Base-by-base conservation (phyloP, 2,329 filamentous ascomycete genomes). In the Apiospora phragmitis region DNA sequence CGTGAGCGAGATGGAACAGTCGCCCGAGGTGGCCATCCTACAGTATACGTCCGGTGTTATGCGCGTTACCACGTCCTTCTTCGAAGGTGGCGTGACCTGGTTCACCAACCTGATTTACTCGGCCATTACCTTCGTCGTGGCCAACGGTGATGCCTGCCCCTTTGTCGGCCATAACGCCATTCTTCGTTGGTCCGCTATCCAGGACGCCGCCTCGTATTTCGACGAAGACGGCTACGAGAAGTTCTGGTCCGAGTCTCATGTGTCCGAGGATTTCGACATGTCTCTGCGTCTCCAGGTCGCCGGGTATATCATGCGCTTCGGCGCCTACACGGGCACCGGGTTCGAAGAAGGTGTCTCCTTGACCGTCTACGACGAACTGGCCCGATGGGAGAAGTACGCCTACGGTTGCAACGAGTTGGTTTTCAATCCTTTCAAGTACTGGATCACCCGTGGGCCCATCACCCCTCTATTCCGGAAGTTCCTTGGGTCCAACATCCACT, bases 331-430 rank as follows among this genome's bases (percentile, higher is more conserved):
- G 8, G 90, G 90, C 47, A 89, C 92, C n/a, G 92, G 90, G 67
- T 94, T 94, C 85, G 92, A 94, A 79, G 93, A 95, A 79, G 93
- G 93, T 74, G 93, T 95, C 69, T 95, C 93, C 1, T 84, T 95
- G 70, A 95, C 93, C 0, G 92, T 95, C 12, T 94, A 95, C 78
- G 93, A 95, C 80, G 93, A 95, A 80, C 85, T 95, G 71, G 91
- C 92, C 1, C 91, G 93, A 70, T 95, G 93, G 93, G 93, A 95
- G 78, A 95, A 95, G 81, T 94, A 94, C 79, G 93, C 93, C 3
- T 95, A 94, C 76, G 93, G 93, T 47, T 95, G 93, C 82, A 93
- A 93, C 79, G 93, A 95, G 83, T 85, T 95, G 70, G 86, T 95
- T 70, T 95, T 96, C 84, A 88, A 95, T 78, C 93, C 93, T 3